Conservation (phyloP, 2,329 filamentous ascomycete species). For the Allantophomopsis cytisporea region DNA sequence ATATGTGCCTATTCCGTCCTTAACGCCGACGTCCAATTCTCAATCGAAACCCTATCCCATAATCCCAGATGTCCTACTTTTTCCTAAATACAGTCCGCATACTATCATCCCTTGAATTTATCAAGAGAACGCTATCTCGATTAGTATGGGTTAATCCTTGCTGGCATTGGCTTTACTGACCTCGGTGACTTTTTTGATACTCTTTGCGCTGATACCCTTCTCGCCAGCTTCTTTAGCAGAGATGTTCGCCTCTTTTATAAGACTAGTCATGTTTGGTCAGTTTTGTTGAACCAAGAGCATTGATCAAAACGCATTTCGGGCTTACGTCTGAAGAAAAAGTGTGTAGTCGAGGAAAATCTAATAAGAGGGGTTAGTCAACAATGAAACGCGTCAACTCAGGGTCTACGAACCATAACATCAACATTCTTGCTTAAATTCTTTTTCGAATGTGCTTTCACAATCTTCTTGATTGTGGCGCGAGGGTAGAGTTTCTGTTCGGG, state of each 20-base stretch:
- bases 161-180: conserved; percentile 28
- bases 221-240: conserved; percentile 63
- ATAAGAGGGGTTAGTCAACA: not conserved
- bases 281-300: not conserved
- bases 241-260: conserved; percentile 70
- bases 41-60: not conserved
- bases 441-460: conserved; percentile 78
- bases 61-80: too few relatives aligned
- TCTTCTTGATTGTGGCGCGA: conserved; percentile 73
- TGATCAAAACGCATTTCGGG: conserved; percentile 1
- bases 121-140: conserved; percentile 10
- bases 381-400: not conserved
- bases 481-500: conserved; percentile 64
- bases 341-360: conserved; percentile 79
- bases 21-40: not conserved
- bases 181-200: conserved; percentile 64
- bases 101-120: conserved; percentile 17
- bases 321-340: conserved; percentile 60
- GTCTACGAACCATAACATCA: conserved; percentile 58
- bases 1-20: not conserved
- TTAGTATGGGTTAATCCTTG: not conserved
- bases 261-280: conserved; percentile 38
- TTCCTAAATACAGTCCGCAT: not conserved
- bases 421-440: conserved; percentile 72
- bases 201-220: conserved; percentile 58